Conservation (phyloP, 2,329 filamentous ascomycete species). For the Orbilia oligospora region DNA sequence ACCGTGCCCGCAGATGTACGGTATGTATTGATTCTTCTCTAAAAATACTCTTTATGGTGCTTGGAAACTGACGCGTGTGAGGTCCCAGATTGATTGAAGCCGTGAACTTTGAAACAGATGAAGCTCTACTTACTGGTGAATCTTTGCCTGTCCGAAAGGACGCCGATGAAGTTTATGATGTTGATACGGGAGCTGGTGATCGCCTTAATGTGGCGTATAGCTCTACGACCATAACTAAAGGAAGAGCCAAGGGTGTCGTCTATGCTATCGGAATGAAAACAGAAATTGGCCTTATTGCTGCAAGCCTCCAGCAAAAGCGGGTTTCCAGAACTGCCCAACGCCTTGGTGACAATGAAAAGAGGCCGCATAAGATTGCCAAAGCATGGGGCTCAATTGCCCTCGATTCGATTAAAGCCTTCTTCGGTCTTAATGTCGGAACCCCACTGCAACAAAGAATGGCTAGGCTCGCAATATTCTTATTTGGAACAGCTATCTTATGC, state of each 20-base stretch:
- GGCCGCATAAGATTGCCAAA: constrained; percentile 70
- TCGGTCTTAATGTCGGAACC: constrained; percentile 78
- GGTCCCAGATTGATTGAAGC: constrained; percentile 69
- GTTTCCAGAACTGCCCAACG: constrained; percentile 71
- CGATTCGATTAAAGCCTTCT: constrained; percentile 75
- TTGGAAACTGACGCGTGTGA: constrained; percentile 24
- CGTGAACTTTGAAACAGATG: constrained; percentile 74
- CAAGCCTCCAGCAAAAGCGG: constrained; percentile 74
- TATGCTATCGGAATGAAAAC: constrained; percentile 75
- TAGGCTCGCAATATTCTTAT: constrained; percentile 77
- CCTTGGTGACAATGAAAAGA: constrained; percentile 69
- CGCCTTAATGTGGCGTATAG: constrained; percentile 75
- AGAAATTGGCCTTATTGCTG: constrained; percentile 77
- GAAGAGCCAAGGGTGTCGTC: constrained; percentile 75
- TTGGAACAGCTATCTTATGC: constrained; percentile 76
- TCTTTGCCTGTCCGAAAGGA: constrained; percentile 74
- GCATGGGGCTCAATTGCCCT: constrained; percentile 70
- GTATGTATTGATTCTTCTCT: constrained; percentile 69
- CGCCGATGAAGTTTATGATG: constrained; percentile 69
- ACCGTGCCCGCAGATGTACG: constrained; percentile 68
- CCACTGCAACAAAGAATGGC: constrained; percentile 79
- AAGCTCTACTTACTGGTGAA: constrained; percentile 76
- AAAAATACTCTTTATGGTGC: constrained; percentile 66
- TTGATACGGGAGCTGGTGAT: constrained; percentile 73
- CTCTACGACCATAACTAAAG: constrained; percentile 75